Percentiles rank a stretch among this genome's conserved stretches.
Conservation (phyloP, 2,329 filamentous ascomycete species). For the Curvularia hawaiiensis region DNA sequence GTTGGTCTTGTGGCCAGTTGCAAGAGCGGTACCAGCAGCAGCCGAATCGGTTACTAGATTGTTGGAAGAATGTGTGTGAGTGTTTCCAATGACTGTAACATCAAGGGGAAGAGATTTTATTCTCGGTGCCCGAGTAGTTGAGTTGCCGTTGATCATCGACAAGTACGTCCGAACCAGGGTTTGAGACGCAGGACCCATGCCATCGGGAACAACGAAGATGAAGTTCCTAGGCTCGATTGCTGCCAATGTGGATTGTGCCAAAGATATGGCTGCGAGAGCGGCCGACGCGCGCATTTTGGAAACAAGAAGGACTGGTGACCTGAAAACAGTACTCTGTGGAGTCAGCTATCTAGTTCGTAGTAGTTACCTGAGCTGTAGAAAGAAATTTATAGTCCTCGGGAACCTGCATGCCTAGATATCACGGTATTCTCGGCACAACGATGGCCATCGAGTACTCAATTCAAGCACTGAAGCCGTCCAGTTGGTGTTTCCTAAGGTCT, state of each 20-base stretch:
- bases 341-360: background rate
- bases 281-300: background rate
- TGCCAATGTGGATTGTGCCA: conserved; percentile 5
- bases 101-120: conserved; percentile 27
- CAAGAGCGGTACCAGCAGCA: conserved; percentile 49
- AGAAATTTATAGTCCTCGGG: background rate
- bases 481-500: background rate
- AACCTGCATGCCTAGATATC: background rate
- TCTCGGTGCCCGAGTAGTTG: conserved; percentile 24
- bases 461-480: background rate
- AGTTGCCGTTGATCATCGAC: conserved; percentile 25
- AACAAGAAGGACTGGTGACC: background rate
- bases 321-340: background rate
- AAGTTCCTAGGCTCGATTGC: conserved; percentile 21
- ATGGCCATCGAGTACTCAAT: background rate
- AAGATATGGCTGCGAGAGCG: background rate
- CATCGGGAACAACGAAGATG: conserved; percentile 34
- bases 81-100: conserved; percentile 30
- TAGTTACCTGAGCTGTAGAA: background rate
- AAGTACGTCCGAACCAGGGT: conserved; percentile 31
- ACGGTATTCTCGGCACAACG: background rate
- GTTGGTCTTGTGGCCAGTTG: conserved; percentile 49
- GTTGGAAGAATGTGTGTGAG: conserved; percentile 31
- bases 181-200: conserved; percentile 31
- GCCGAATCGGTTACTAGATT: conserved; percentile 51